Evolutionary conservation across 2,329 filamentous ascomycete genomes (phyloP), one percentile per base, ranked within the genome.

Genomic region (Cladosporium sphaerospermum): DNA sequence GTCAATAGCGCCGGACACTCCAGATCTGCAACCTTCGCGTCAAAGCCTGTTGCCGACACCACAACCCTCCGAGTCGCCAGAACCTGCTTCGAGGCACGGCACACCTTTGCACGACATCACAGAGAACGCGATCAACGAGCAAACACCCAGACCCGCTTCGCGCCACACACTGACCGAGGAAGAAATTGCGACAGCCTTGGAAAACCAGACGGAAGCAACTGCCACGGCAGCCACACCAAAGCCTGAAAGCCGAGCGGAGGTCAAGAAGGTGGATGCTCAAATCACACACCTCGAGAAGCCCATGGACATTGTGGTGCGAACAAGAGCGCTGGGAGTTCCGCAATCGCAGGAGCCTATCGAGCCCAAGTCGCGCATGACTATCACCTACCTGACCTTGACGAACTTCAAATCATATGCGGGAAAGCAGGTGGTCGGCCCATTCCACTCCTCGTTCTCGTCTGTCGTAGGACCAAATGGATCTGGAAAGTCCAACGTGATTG

Each of bases 331-430:
- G 64, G 78, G 82, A 2, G 76, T 70, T 2, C 69, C 83, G 23
- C 79, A 81, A 0, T 73, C 83, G n/a, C 81, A 88, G 41, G 88
- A 95, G 67, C 83, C 89, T 23, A 81, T 80, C 1, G 84, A 80
- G 0, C 88, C 90, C 1, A 95, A 91, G 68, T 77, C 89, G 49
- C 86, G 93, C 50, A 91, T 93, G 59, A 92, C 97, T 51, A 92
- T 99, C 59, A 93, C 89, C 14, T 89, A 96, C 67, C 77, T 99
- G 45, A 84, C 95, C 55, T 78, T 99, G 61, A 95, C 83, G 60
- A 99, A 99, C 71, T 99, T 99, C 82, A 99, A 99, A 75, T 97
- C 92, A 74, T 99, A 99, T 69, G 93, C 93, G 13, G 93, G 93
- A 3, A 79, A 88, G 57, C 93, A 99, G 69, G 86, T 95, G 72